Conservation (phyloP, 305 asterid species). For the Solanum hybrid region DNA sequence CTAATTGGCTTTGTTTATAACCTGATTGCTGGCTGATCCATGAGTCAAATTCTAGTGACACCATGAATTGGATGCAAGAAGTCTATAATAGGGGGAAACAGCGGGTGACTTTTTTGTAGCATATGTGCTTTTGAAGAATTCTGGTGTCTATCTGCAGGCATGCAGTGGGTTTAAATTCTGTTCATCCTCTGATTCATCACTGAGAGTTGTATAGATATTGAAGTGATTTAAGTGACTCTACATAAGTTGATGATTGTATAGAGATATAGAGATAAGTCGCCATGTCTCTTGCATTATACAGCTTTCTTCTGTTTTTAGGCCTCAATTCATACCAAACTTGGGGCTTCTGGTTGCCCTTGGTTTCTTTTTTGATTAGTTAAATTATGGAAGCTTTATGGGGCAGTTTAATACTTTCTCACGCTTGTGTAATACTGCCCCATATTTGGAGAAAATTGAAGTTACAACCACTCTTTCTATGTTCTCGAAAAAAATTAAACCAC, state of each 20-base stretch:
- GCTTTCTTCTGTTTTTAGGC: not conserved
- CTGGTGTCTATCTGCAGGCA: not conserved
- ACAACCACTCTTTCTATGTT: not conserved
- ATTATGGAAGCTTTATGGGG: not conserved
- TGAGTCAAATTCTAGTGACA: not conserved
- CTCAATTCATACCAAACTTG: not conserved
- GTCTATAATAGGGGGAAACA: not conserved
- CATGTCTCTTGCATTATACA: not conserved
- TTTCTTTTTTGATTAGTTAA: not conserved
- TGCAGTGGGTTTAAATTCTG: not conserved
- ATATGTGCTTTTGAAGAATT: not conserved
- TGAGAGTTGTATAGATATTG: not conserved
- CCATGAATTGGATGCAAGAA: not conserved
- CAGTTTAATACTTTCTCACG: not conserved
- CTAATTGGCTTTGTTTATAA: not conserved
- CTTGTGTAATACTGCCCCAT: not conserved
- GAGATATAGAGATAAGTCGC: not conserved
- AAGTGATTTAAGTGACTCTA: constrained; percentile 1
- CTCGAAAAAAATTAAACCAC: not conserved
- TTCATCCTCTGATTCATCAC: not conserved
- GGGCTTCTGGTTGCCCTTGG: not conserved
- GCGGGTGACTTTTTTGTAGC: not conserved
- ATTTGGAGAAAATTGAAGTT: not conserved
- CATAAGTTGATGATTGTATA: not conserved
- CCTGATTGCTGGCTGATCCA: not conserved